Conservation (phyloP, 345 rosid species). For the Rhizophora apiculata region DNA sequence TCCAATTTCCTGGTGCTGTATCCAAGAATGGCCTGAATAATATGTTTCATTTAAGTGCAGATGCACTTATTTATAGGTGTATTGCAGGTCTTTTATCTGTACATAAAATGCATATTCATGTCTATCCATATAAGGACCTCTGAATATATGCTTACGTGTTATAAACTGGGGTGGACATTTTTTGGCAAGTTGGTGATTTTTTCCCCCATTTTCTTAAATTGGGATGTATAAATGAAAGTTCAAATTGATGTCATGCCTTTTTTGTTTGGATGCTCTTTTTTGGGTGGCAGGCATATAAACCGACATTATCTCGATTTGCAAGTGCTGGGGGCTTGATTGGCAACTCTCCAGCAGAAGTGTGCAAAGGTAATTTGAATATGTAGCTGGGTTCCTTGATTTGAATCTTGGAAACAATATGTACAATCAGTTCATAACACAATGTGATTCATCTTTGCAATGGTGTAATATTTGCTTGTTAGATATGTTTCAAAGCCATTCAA, state of each 20-base stretch:
- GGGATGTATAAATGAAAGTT: neutral
- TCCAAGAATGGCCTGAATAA: neutral
- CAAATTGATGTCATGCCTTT: neutral
- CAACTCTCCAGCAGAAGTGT: conserved; percentile 68
- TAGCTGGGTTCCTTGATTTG: neutral
- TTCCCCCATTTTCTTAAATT: neutral
- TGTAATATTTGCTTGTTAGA: too few species aligned
- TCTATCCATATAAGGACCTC: neutral
- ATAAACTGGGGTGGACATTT: neutral
- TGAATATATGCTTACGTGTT: neutral
- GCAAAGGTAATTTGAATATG: conserved; percentile 54
- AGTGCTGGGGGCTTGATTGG: conserved; percentile 70
- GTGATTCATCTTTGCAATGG: too few species aligned
- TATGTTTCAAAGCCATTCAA: too few species aligned
- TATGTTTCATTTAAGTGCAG: neutral
- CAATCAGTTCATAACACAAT: too few species aligned
- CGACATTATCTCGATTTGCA: conserved; percentile 64
- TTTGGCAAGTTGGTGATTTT: neutral
- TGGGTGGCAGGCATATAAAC: conserved; percentile 73
- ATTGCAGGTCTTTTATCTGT: neutral
- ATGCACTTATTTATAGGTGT: neutral
- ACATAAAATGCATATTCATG: neutral
- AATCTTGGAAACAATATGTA: neutral
- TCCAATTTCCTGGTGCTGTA: too few species aligned
- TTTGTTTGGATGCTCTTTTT: neutral